Base-by-base conservation (phyloP, 441 rosid genomes). In the Rhodomyrtus psidioides region DNA sequence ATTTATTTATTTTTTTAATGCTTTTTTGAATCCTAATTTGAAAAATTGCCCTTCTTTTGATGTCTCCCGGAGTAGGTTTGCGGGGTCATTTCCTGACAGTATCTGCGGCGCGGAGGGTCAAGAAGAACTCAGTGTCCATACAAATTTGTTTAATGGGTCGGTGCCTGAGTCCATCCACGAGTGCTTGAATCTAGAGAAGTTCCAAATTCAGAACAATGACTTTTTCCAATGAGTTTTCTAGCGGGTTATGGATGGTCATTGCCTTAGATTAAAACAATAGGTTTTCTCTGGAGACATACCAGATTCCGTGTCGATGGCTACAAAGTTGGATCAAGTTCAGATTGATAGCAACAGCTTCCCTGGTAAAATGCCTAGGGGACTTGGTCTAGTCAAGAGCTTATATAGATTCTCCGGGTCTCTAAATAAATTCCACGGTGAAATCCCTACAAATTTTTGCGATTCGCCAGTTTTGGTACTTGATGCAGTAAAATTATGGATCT, bases 381-480 rank as follows among this genome's bases (percentile, higher is more conserved):
- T 94, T 85, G 97, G 97, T 54, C 83, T 89, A 55, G 87, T 93
- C 82, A 92, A 90, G 97, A 94, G 90, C 90, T 90, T 94, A 58
- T 94, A 94, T 55, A 93, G 95, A 87, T 94, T 94, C 83, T 93
- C 95, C 39, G 95, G 94, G 53, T 92, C 97, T 27, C 87, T 86
- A 56, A 94, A 94, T 84, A 81, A 74, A 26, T 90, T 94, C 74
- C 82, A 85, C 84, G 97, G 95, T 39, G 91, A 88, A 26, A 84
- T 94, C 79, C 97, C 94, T 8, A 91, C 91, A 5, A 93, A 91
- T 82, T 93, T 93, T 85, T 94, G 93, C 53, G 97, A 94, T 85
- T 94, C 95, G 4, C 95, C 95, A 28, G 91, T 90, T 26, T 92
- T 94, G 91, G 34, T 34, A 34, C 34, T 34, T 34, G 34, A 34